These are phyloP conservation scores for Apiospora pterosperma DNA, from an alignment of 2,329 filamentous ascomycete genomes.

Conservation along the genomic window DNA sequence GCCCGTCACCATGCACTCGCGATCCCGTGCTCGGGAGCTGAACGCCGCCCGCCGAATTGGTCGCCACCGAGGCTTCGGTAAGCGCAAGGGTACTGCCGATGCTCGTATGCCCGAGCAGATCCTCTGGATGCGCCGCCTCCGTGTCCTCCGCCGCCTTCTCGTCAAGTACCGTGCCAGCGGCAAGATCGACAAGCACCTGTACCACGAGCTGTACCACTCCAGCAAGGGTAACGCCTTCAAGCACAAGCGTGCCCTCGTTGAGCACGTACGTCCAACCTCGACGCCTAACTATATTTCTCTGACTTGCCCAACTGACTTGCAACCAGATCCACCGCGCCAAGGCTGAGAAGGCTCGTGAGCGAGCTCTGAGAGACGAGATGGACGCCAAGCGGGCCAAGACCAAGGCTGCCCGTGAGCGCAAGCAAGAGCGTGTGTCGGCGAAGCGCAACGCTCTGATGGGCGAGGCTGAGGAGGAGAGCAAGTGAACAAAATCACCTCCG, in stretches of 20 bases:
- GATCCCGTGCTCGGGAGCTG: constrained; percentile 91
- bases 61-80: constrained; percentile 98
- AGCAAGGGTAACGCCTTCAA: constrained; percentile 99
- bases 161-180: constrained; percentile 99
- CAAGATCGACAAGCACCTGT: constrained; percentile 99
- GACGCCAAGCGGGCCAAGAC: constrained; percentile 99
- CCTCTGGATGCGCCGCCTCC: constrained; percentile 99
- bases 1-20: constrained; percentile 99
- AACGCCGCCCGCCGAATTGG: constrained; percentile 92
- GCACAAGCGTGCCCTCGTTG: constrained; percentile 99
- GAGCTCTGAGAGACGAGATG: constrained; percentile 98
- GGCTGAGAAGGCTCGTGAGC: constrained; percentile 98
- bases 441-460: constrained; percentile 86
- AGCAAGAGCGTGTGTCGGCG: constrained; percentile 83
- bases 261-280: constrained; percentile 78
- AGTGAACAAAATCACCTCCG: constrained; percentile 41
- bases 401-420: constrained; percentile 99
- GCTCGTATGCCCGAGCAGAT: constrained; percentile 99
- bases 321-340: constrained; percentile 98
- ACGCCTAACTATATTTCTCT: neutral
- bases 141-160: constrained; percentile 96
- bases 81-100: constrained; percentile 99
- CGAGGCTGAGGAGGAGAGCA: constrained; percentile 60
- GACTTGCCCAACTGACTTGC: constrained; percentile 13
- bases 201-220: constrained; percentile 99